These are phyloP conservation scores for Rhododendron vialii DNA, from an alignment of 148 eudicot genomes.

Conservation along the genomic window DNA sequence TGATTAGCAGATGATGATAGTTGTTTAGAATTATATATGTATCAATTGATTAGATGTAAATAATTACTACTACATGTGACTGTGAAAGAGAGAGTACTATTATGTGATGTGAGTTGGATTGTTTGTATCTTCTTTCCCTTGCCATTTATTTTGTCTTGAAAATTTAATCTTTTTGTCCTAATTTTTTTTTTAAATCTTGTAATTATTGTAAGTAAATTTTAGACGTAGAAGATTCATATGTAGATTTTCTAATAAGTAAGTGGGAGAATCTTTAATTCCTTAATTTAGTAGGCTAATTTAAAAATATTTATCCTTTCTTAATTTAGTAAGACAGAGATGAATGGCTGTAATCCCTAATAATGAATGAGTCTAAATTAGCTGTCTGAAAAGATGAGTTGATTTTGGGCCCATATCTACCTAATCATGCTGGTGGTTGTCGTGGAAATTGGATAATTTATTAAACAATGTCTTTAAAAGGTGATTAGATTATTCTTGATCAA, in stretches of 20 bases:
- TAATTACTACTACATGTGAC: background rate
- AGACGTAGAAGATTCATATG: background rate
- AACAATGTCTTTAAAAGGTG: background rate
- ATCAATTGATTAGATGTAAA: background rate
- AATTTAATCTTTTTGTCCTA: background rate
- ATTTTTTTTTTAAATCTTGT: background rate
- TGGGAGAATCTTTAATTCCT: background rate
- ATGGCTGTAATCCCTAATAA: background rate
- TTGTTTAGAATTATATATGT: background rate
- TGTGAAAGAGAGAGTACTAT: background rate
- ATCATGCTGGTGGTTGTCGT: slow-evolving; percentile 23
- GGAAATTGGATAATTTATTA: background rate
- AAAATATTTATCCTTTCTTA: background rate
- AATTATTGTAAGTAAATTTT: background rate
- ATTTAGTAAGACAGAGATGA: background rate
- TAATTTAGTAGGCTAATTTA: background rate
- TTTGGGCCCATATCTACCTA: slow-evolving; percentile 15
- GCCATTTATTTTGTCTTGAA: background rate
- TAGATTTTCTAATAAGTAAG: background rate
- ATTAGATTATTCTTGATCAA: background rate
- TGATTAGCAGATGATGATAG: background rate
- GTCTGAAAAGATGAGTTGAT: background rate
- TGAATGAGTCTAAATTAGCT: background rate
- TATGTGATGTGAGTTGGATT: background rate
- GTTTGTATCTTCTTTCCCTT: background rate